Evolutionary conservation across 495 filamentous ascomycete genomes (phyloP).

Genomic region (Penicillium pancosmium): DNA sequence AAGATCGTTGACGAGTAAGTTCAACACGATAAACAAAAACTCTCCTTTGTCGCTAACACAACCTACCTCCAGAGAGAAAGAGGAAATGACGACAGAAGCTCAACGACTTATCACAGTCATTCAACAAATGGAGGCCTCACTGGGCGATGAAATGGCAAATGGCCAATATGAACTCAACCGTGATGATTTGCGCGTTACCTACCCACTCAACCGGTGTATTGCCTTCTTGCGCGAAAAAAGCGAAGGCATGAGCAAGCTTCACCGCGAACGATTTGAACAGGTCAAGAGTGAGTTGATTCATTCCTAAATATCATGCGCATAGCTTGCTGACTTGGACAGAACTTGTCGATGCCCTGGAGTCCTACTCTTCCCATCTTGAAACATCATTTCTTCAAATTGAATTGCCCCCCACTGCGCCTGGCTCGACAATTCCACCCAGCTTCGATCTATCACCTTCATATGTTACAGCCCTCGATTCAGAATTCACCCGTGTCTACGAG

Average conservation of each 20-base stretch:
- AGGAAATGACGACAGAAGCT: constrained; percentile 83
- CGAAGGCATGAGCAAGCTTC: constrained; percentile 72
- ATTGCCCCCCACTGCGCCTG: constrained; percentile 77
- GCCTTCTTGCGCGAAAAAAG: constrained; percentile 83
- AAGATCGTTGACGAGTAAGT: constrained; percentile 70
- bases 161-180: constrained; percentile 64
- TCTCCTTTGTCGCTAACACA: constrained; percentile 10
- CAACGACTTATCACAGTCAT: constrained; percentile 80
- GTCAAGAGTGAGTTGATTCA: constrained; percentile 76
- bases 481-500: constrained; percentile 92
- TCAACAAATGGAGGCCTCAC: constrained; percentile 88
- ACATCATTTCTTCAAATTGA: constrained; percentile 76
- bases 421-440: constrained; percentile 71
- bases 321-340: constrained; percentile 56
- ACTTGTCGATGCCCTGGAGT: constrained; percentile 89
- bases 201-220: constrained; percentile 78
- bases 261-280: constrained; percentile 89
- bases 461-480: constrained; percentile 80
- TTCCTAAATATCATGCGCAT: not conserved
- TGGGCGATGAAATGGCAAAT: constrained; percentile 71
- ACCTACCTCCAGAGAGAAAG: constrained; percentile 69
- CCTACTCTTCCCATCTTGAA: constrained; percentile 93
- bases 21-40: constrained; percentile 1
- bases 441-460: constrained; percentile 93
- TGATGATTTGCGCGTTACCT: constrained; percentile 72